Percentiles rank a stretch among this genome's conserved stretches.
Evolutionary conservation across 2,329 filamentous ascomycete genomes (phyloP).

Genomic region (Fusarium bulbicola): DNA sequence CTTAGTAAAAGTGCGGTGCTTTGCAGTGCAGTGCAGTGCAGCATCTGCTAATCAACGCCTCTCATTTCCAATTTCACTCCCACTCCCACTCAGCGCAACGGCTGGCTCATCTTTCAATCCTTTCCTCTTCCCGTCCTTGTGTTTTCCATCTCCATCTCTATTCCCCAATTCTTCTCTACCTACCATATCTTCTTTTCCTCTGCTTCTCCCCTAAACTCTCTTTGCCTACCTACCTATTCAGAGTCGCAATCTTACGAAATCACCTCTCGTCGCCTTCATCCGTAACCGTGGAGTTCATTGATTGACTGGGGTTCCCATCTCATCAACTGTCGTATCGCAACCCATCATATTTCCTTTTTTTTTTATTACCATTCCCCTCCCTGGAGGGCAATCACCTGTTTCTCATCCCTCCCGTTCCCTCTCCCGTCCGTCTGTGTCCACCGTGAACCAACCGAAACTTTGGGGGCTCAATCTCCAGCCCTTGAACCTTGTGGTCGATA

Average conservation of each 20-base stretch:
- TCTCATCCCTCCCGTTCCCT: constrained; percentile 33
- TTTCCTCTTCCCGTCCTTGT: constrained; percentile 1
- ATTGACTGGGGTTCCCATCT: constrained; percentile 16
- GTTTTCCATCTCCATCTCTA: not conserved
- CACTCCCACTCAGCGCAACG: constrained; percentile 6
- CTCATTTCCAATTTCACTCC: constrained; percentile 30
- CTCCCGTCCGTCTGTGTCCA: constrained; percentile 8
- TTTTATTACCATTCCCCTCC: constrained; percentile 43
- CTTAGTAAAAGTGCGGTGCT: not conserved
- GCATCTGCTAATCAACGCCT: constrained; percentile 37
- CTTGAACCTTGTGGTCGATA: constrained; percentile 13
- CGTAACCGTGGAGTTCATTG: constrained; percentile 4
- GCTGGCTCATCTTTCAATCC: constrained; percentile 7
- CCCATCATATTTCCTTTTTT: constrained; percentile 32
- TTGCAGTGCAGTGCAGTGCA: not conserved
- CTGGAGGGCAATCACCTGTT: constrained; percentile 41
- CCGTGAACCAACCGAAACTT: constrained; percentile 17
- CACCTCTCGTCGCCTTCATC: constrained; percentile 5
- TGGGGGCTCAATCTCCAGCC: constrained; percentile 16
- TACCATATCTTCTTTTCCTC: not conserved
- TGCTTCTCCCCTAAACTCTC: not conserved
- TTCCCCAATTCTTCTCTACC: not conserved
- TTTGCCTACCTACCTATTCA: not conserved
- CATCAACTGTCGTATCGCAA: constrained; percentile 17
- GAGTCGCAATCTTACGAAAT: constrained; percentile 7